Percentiles rank a stretch among this genome's conserved stretches.
Evolutionary conservation across 2,329 filamentous ascomycete genomes (phyloP).

Genomic region (Penicillium sp.): DNA sequence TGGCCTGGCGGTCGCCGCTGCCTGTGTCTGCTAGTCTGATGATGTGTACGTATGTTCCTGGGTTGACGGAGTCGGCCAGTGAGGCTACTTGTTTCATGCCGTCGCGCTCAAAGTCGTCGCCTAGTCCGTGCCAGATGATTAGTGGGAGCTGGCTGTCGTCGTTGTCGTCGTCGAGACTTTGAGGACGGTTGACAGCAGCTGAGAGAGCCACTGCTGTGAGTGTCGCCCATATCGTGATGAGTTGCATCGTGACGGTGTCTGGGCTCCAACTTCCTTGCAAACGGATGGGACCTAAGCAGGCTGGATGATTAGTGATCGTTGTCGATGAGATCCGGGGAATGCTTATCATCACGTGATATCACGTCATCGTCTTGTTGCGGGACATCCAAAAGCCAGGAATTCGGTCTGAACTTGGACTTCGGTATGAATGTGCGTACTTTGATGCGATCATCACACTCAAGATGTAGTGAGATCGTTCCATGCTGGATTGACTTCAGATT

Average conservation of each 20-base stretch:
- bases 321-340: background rate
- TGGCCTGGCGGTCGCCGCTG: slow-evolving; percentile 72
- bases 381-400: background rate
- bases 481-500: background rate
- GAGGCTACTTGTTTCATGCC: slow-evolving; percentile 71
- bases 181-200: slow-evolving; percentile 18
- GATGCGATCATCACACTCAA: background rate
- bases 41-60: slow-evolving; percentile 81
- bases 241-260: slow-evolving; percentile 10
- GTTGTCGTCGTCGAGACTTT: slow-evolving; percentile 22
- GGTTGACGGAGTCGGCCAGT: slow-evolving; percentile 72
- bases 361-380: background rate
- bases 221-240: slow-evolving; percentile 21
- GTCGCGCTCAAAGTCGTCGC: slow-evolving; percentile 67
- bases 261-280: slow-evolving; percentile 5
- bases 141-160: slow-evolving; percentile 68
- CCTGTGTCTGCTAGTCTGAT: slow-evolving; percentile 70
- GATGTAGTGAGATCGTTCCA: background rate
- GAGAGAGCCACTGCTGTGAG: slow-evolving; percentile 19
- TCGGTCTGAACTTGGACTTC: background rate
- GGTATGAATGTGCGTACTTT: background rate
- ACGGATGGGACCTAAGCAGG: background rate
- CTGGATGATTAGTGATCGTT: background rate
- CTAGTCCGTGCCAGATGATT: slow-evolving; percentile 90
- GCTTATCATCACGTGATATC: background rate